These are phyloP conservation scores for Dictyophora rubrovolvata DNA, from an alignment of 768 basidiomycete species.

Conservation along the genomic window DNA sequence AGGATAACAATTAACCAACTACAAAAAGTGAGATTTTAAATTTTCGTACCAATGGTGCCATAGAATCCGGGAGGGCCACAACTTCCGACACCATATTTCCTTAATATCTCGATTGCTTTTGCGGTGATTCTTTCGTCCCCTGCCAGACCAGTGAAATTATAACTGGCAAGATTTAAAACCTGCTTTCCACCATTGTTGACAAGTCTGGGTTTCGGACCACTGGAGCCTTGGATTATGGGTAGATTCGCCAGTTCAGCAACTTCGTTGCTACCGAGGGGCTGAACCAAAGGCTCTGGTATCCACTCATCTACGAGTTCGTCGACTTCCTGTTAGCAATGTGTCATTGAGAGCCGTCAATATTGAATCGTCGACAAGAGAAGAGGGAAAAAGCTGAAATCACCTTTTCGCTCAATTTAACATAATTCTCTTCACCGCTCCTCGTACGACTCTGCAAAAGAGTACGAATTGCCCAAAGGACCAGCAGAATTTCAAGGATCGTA, in stretches of 20 bases:
- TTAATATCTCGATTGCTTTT: conserved; percentile 70
- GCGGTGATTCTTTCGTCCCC: conserved; percentile 84
- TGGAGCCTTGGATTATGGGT: conserved; percentile 70
- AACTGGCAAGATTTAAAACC: conserved; percentile 76
- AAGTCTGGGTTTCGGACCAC: conserved; percentile 76
- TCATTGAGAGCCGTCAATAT: neutral
- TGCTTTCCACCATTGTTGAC: conserved; percentile 53
- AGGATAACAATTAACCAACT: neutral
- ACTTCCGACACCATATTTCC: conserved; percentile 86
- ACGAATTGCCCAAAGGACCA: conserved; percentile 78
- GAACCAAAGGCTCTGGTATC: conserved; percentile 74
- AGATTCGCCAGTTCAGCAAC: conserved; percentile 60
- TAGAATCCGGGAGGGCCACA: conserved; percentile 98
- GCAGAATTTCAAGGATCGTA: conserved; percentile 79
- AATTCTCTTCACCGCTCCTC: conserved; percentile 71
- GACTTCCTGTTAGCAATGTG: conserved; percentile 59
- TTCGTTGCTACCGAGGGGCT: conserved; percentile 49
- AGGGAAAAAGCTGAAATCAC: conserved; percentile 29
- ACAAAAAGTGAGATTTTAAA: neutral
- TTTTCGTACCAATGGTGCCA: conserved; percentile 74
- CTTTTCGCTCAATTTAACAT: conserved; percentile 86
- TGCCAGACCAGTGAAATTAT: conserved; percentile 86
- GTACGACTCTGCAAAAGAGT: conserved; percentile 89
- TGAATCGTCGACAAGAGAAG: neutral
- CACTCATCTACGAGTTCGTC: conserved; percentile 96